Base-by-base conservation (phyloP, 2,329 filamentous ascomycete genomes). In the Sarocladium kiliense region DNA sequence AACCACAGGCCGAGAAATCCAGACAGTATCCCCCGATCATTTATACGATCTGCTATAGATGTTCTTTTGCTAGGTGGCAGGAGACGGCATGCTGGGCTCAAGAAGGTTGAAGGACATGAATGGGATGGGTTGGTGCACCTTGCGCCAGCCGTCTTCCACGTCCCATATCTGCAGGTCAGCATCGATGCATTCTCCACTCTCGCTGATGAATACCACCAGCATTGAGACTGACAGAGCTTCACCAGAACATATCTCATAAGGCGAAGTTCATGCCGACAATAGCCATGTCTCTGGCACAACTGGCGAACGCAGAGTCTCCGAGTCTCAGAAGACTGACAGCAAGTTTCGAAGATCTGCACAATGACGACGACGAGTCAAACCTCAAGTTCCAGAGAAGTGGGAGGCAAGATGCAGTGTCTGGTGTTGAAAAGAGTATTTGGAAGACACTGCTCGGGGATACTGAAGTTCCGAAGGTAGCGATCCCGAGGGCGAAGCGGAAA, bases 91-190 rank as follows among this genome's bases (percentile, higher is more conserved):
- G 61, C 57, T 36, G 62, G 61, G 1, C 56, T 70, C 5, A 57
- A 55, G 44, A 54, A 65, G 1, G 18, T 56, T 5, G 55, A 60
- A 2, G 56, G 55, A n/a, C 60, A 44, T 11, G 41, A 58, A 16
- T 41, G 59, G 3, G 58, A 58, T 12, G 62, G 66, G 7, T 60
- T 74, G 10, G 58, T 58, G 2, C 56, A 55, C 2, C 45, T 74
- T 5, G 63, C 64, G 3, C 72, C 72, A 0, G 68, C 68, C 16
- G 68, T 73, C 16, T 73, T 74, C 26, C 60, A 72, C 51, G 60
- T 68, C 25, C 59, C 62, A 16, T 71, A 72, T 60, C 61, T 73
- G 12, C 65, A 65, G 59, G 72, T 72, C 61, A 34, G 56, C 19
- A 19, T 25, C 2, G 30, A 27, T 34, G 19, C 26, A 2, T 16